These are phyloP conservation scores for Diaporthe ampelina DNA, from an alignment of 2,329 filamentous ascomycete species.

Conservation along the genomic window DNA sequence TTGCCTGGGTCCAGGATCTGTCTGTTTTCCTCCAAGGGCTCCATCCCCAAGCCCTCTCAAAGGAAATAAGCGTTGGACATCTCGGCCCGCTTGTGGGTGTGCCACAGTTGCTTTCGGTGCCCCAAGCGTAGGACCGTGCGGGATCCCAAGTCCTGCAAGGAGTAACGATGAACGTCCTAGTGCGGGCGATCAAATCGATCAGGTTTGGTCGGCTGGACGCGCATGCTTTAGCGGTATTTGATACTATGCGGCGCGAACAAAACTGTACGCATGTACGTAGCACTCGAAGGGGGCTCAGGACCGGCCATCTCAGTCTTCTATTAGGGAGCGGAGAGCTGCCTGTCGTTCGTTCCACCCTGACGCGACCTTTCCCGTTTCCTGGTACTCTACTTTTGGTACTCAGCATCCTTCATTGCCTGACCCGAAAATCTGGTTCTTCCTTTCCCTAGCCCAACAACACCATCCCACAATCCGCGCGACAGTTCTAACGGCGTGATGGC, in stretches of 20 bases:
- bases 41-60: not conserved
- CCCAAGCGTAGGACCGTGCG: slow-evolving; percentile 15
- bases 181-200: not conserved
- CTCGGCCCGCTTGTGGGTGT: slow-evolving; percentile 1
- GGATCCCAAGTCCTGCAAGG: not conserved
- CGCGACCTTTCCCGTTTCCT: not conserved
- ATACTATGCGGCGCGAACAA: not conserved
- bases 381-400: not conserved
- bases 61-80: not conserved
- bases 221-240: not conserved
- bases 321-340: not conserved
- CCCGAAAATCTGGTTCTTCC: not conserved
- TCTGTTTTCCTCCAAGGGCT: too few species aligned
- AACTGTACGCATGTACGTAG: not conserved
- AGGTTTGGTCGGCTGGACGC: slow-evolving; percentile 1
- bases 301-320: not conserved
- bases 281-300: too few species aligned
- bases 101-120: not conserved
- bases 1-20: not conserved
- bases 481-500: not conserved
- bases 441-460: not conserved
- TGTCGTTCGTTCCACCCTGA: not conserved
- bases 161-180: slow-evolving; percentile 2
- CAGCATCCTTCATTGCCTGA: not conserved
- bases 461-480: not conserved